Evolutionary conservation across 345 rosid genomes (phyloP), one percentile per base, ranked within the genome.

Genomic region (Sonneratia alba): DNA sequence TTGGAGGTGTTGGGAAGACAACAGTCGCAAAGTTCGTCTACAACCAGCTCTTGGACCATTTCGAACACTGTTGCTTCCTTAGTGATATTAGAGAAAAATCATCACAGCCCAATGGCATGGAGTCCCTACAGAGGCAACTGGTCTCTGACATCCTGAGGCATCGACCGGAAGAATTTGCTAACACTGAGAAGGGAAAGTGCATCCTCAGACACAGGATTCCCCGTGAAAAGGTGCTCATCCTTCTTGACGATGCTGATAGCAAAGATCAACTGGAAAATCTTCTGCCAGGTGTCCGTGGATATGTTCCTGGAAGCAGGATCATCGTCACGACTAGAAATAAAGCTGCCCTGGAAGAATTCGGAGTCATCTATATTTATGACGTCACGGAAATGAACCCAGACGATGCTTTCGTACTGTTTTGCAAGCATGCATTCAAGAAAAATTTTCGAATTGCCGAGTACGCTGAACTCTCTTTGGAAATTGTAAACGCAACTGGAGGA

Each of bases 1-100:
- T 79, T 63, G 74, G 72, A 24, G 82, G 77, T 5, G 9, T 76
- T 3, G 75, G 77, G 27, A 76, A 79, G 51, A 79, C 79, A 7
- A 73, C 80, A 2, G 11, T 79, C 59, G 82, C 77, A 2, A 34
- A 40, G 47, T 14, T 61, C 40, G 69, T 76, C 34, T 72, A 37
- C 47, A 68, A 75, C 48, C 22, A 36, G 13, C 9, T 72, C 3
- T 24, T n/a, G 18, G 18, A 49, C 12, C 56, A 49, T 59, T 3
- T 24, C 38, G 67, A 68, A n/a, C 72, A 71, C 22, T 69, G 49
- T 69, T 40, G 55, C 73, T 79, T 72, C 67, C 63, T 79, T 36
- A 16, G 7, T 0, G 3, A 27, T 51, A 70, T 73, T 12, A 36
- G 73, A 51, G 73, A 73, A 19, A 12, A 1, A 49, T 49, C 56